Conservation (phyloP, 2,329 filamentous ascomycete genomes). For the Xylariaceae sp. region DNA sequence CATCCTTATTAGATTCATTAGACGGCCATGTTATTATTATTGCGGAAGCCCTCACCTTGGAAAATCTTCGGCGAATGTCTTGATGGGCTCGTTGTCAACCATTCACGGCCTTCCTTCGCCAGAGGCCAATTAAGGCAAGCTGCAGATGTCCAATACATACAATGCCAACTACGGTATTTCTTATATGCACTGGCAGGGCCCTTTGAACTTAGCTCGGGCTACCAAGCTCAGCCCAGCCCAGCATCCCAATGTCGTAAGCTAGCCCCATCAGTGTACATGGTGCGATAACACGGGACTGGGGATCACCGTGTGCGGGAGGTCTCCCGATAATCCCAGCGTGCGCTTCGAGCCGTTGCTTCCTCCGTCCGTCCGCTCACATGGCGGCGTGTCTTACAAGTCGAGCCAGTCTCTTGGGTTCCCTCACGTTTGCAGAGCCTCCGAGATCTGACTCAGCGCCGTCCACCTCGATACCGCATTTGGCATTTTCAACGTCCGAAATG, state of each 20-base stretch:
- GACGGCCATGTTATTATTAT: background rate
- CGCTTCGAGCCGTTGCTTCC: conserved; percentile 15
- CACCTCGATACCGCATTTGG: conserved; percentile 9
- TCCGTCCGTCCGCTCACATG: conserved; percentile 9
- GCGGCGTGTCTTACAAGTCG: too few species aligned
- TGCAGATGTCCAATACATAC: too few species aligned
- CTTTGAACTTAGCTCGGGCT: too few species aligned
- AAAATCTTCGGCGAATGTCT: too few species aligned
- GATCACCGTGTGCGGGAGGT: background rate
- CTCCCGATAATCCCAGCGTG: background rate
- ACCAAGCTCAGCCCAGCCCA: too few species aligned
- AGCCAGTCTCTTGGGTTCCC: conserved; percentile 13
- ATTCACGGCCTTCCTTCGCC: too few species aligned
- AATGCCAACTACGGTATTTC: too few species aligned
- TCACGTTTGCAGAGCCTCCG: conserved; percentile 20
- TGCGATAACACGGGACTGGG: background rate
- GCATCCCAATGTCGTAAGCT: too few species aligned
- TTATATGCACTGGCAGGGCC: too few species aligned
- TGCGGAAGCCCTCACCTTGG: too few species aligned
- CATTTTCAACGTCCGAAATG: conserved; percentile 2
- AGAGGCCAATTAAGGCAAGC: too few species aligned
- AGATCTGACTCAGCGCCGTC: conserved; percentile 10
- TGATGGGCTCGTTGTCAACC: too few species aligned
- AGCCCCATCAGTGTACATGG: background rate
- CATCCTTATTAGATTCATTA: background rate